These are phyloP conservation scores for Anthracocystis panici-leucophaei DNA, from an alignment of 1,284 basidiomycete genomes.

Conservation along the genomic window DNA sequence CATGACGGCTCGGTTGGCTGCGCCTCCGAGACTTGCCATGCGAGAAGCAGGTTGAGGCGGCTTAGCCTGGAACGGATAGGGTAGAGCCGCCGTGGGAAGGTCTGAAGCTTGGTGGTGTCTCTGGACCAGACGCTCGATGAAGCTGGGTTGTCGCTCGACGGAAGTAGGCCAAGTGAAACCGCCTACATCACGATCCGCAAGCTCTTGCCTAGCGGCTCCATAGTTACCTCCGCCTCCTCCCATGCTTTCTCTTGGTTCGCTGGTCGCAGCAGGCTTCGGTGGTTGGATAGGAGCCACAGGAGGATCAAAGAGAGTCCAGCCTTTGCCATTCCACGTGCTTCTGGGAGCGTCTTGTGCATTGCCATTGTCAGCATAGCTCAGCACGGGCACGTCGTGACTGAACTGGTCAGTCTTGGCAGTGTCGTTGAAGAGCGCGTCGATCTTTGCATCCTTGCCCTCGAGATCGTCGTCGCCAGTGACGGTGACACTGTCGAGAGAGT, in stretches of 20 bases:
- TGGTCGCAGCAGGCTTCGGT: conserved; percentile 19
- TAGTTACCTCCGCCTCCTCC: conserved; percentile 48
- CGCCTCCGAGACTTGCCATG: conserved; percentile 39
- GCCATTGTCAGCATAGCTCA: conserved; percentile 14
- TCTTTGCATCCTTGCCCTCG: conserved; percentile 33
- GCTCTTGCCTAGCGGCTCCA: conserved; percentile 22
- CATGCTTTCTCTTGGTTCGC: neutral
- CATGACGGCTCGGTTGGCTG: conserved; percentile 40
- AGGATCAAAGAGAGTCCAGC: conserved; percentile 43
- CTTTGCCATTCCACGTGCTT: conserved; percentile 44
- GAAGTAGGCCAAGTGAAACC: conserved; percentile 38
- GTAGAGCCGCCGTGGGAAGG: conserved; percentile 20
- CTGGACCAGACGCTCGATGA: conserved; percentile 46
- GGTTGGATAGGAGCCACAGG: conserved; percentile 23
- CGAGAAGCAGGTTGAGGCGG: conserved; percentile 34
- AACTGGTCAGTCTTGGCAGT: neutral
- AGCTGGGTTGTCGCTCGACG: conserved; percentile 38
- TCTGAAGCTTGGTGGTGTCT: conserved; percentile 27
- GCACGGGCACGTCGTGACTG: conserved; percentile 14
- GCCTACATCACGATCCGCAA: conserved; percentile 36
- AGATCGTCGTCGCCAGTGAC: conserved; percentile 26
- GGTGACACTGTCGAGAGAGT: conserved; percentile 34
- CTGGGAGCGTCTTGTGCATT: conserved; percentile 11
- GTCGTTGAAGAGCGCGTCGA: conserved; percentile 18
- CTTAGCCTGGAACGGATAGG: conserved; percentile 32